Evolutionary conservation across 2,329 filamentous ascomycete species (phyloP).

Genomic region (Incumbomyces lentus): DNA sequence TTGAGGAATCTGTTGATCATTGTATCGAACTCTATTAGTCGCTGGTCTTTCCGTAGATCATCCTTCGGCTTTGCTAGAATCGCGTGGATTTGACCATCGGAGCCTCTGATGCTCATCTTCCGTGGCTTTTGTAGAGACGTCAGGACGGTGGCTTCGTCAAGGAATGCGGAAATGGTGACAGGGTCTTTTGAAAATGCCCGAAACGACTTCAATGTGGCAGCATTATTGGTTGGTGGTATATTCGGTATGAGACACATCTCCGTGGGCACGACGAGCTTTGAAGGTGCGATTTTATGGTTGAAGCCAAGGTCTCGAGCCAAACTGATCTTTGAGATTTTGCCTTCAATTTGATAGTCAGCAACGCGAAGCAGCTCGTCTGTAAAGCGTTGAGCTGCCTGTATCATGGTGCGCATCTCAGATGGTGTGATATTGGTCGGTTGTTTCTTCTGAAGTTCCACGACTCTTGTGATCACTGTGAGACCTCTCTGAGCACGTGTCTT

Average conservation of each 20-base stretch:
- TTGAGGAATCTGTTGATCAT: conserved; percentile 96
- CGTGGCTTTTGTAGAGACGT: conserved; percentile 87
- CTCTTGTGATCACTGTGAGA: conserved; percentile 29
- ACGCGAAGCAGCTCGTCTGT: conserved; percentile 70
- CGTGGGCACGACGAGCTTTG: conserved; percentile 76
- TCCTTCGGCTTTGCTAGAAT: conserved; percentile 97
- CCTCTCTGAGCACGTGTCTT: conserved; percentile 54
- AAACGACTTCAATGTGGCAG: conserved; percentile 57
- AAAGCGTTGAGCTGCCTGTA: conserved; percentile 70
- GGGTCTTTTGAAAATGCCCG: conserved; percentile 79
- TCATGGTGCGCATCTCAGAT: conserved; percentile 57
- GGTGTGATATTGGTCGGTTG: conserved; percentile 29
- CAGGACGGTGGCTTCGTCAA: conserved; percentile 80
- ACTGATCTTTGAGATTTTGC: conserved; percentile 62
- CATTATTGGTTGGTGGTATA: conserved; percentile 62
- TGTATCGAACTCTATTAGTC: conserved; percentile 97
- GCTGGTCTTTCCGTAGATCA: conserved; percentile 91
- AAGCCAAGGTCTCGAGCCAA: conserved; percentile 70
- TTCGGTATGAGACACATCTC: conserved; percentile 75
- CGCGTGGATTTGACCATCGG: conserved; percentile 78
- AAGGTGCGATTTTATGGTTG: conserved; percentile 71
- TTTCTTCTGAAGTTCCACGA: conserved; percentile 36
- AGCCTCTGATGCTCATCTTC: conserved; percentile 77
- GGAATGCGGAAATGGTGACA: conserved; percentile 67
- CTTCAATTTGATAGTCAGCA: conserved; percentile 67